Evolutionary conservation across 202 grass and related monocot genomes (phyloP).

Genomic region (Saccharum hybrid): DNA sequence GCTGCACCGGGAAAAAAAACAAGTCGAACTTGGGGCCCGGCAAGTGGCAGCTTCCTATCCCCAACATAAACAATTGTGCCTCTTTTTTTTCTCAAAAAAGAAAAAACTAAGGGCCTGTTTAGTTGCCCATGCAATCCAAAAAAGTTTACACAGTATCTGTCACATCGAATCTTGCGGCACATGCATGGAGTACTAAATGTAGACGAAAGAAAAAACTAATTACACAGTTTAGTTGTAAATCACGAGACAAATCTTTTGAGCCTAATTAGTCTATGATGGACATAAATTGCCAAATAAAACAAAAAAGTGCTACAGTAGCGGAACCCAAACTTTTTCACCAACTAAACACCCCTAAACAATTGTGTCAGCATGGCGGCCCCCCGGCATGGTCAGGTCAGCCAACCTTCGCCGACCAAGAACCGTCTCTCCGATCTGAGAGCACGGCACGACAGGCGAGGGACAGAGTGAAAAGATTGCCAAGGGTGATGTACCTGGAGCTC

Average conservation of each 20-base stretch:
- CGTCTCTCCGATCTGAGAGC: neutral
- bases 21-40: neutral
- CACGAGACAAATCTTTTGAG: too few relatives aligned
- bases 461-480: neutral
- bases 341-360: neutral
- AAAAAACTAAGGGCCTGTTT: neutral
- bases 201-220: too few relatives aligned
- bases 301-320: too few relatives aligned
- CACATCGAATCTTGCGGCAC: too few relatives aligned
- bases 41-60: neutral
- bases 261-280: too few relatives aligned
- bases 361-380: neutral
- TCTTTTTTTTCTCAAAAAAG: neutral
- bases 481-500: constrained; percentile 63
- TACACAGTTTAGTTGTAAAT: too few relatives aligned
- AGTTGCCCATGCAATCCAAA: too few relatives aligned
- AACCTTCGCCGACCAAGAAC: constrained; percentile 12
- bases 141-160: too few relatives aligned
- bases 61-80: constrained; percentile 3
- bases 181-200: too few relatives aligned
- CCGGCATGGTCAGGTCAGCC: neutral
- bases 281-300: too few relatives aligned
- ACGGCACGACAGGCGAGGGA: neutral
- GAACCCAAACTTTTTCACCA: too few relatives aligned
- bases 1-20: neutral